Base-by-base conservation (phyloP, 2,329 filamentous ascomycete species). In the Tolypocladium tropicale region DNA sequence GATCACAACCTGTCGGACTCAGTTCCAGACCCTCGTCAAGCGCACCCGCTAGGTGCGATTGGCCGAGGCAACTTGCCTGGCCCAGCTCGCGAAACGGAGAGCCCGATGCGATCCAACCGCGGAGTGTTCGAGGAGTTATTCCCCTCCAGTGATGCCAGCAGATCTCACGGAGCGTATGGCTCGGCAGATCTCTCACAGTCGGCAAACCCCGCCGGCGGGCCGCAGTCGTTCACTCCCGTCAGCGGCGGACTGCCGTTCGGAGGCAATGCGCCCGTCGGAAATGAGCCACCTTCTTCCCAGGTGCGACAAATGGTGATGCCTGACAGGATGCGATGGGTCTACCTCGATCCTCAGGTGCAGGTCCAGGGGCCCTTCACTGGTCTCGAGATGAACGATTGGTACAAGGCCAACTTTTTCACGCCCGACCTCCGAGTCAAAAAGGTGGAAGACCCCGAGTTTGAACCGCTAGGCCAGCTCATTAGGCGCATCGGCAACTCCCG, bases 321-420 rank as follows among this genome's bases (percentile, higher is more conserved):
- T 2, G 94, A 99, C 70, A 82, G 95, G 16, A 99, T 99, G 91
- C 82, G 93, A 64, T 99, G 94, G 94, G 93, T 96, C 21, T 99
- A 99, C 68, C 85, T 95, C 54, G 94, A 99, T 68, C 94, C 94
- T 6, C 90, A 95, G 68, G 91, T 91, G 25, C 88, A 90, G 59
- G 86, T 90, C 6, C 94, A 99, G 68, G 94, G 94, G 0, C 94
- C 94, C 0, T 99, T 94, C 74, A 96, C 91, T 41, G 94, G 94
- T 1, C 76, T 99, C 53, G 94, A 99, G 72, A 99, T 99, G 94
- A 95, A 99, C 63, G 95, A 99, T 65, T 99, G 94, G 94, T 99
- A 97, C 74, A 97, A 97, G 70, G 93, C 92, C 39, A 92, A 93
- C 50, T 99, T 97, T 75, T 99, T 99, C 73, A 95, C 90, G 0